Base-by-base conservation (phyloP, 495 filamentous ascomycete genomes). In the Jackrogersella minutella region DNA sequence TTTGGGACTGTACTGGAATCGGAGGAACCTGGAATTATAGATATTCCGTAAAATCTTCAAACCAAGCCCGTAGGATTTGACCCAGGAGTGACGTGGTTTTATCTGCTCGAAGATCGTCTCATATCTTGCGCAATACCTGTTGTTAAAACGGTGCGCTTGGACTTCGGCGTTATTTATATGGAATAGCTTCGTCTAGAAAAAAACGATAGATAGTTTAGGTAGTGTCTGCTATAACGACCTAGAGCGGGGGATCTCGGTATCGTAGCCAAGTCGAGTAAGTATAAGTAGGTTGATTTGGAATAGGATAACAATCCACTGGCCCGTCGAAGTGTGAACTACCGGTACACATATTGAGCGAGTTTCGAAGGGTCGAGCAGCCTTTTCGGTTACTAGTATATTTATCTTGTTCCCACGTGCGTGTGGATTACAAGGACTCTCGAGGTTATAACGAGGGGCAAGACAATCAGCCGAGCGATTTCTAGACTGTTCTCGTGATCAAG, bases 401-500 rank as follows among this genome's bases (percentile, higher is more conserved):
- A 41, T 62, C 14, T 40, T 33, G 5, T 63, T 49, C 46, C 33
- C 66, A 66, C 66, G 66, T 70, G 66, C 51, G 36, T 59, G 14
- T 46, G 14, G n/a, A 1, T 10, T 41, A 28, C 51, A 49, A 50
- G 62, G 40, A 43, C 43, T 34, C 51, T 52, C 31, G 43, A 64
- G 58, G 57, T 36, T 51, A 43, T 22, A 43, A 50, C n/a, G 46
- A 46, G 52, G 51, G 55, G 57, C 8, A 31, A 24, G 39, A 28
- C 31, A 58, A 69, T 66, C 63, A 70, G 62, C 67, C 46, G 53
- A 63, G 31, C 63, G 1, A 37, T 49, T 30, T 61, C 31, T 52
- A 51, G 46, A 14, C 19, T 33, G 56, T 40, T 33, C 66, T 61
- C 46, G 60, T 69, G 66, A 69, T 58, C 52, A 57, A 52, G 59